Base-by-base conservation (phyloP, 768 basidiomycete genomes). In the Cubamyces lactineus region DNA sequence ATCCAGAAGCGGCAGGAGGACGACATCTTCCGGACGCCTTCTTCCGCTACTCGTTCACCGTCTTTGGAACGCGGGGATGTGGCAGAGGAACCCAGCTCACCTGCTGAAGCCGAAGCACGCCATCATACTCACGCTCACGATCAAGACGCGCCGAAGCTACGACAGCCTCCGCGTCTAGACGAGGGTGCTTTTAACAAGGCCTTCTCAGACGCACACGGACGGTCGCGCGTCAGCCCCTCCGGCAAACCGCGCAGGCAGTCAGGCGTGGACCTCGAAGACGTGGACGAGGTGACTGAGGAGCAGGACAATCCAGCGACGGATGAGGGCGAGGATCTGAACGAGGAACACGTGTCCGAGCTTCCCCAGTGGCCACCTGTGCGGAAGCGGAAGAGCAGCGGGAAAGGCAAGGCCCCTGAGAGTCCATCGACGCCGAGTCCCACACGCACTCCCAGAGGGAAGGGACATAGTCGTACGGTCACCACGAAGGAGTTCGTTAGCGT, bases 181-280 rank as follows among this genome's bases (percentile, higher is more conserved):
- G 66, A 71, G 26, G 70, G 72, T 9, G 61, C 70, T 6, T 71
- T 66, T 50, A 69, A 65, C 48, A 69, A 60, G 49, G 65, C 66
- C 38, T 66, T 71, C 24, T 65, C 66, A 8, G 67, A 68, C 56
- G 49, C 62, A 21, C 64, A 54, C 0, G 68, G 66, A 3, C 49
- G 49, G 12, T 15, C 55, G 11, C 61, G 54, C 12, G 41, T 61
- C 28, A 49, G 53, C 45, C 28, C 45, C 4, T 9, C 24, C 2
- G 64, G 64, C 5, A 59, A 34, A 30, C 45, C 40, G 17, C 61
- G 49, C 3, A 39, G 62, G 12, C 57, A 41, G 24, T 57, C 56
- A 17, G 63, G 38, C 6, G 56, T 53, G 41, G 65, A 52, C 28
- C 59, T 59, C 55, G 59, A 53, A 2, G 55, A 57, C 11, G 48